Evolutionary conservation across 208 protist genomes (phyloP).

Genomic region (Cochliopodium minus): DNA sequence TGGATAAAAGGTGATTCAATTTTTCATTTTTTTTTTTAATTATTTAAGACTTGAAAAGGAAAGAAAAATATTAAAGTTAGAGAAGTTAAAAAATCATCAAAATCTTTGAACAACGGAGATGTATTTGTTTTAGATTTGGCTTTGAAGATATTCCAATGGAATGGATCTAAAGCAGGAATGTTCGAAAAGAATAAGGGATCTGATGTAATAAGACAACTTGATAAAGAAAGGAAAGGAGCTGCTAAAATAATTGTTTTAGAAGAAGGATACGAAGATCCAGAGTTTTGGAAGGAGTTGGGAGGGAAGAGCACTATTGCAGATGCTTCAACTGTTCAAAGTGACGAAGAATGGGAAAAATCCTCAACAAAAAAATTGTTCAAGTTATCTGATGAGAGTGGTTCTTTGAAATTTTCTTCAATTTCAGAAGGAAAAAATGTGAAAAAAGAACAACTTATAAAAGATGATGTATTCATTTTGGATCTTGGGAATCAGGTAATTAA

Average conservation of each 20-base stretch:
- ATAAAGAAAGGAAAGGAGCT: conserved; percentile 1
- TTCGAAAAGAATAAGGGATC: conserved; percentile 1
- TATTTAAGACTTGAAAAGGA: too few relatives aligned
- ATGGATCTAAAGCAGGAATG: background rate
- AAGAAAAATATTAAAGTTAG: conserved; percentile 12
- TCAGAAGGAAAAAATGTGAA: background rate
- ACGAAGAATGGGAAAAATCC: too few relatives aligned
- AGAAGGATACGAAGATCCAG: conserved; percentile 1
- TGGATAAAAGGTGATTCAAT: conserved; percentile 28
- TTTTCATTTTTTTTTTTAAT: too few relatives aligned
- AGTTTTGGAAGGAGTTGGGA: background rate
- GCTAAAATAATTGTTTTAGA: conserved; percentile 11
- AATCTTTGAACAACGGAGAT: conserved; percentile 28
- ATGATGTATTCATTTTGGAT: conserved; percentile 6
- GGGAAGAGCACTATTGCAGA: background rate
- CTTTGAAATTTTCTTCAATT: background rate
- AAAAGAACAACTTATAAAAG: background rate
- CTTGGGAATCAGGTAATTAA: background rate
- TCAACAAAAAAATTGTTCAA: background rate
- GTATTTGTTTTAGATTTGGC: conserved; percentile 31
- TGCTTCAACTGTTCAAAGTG: background rate
- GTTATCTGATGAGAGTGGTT: background rate
- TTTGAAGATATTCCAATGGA: conserved; percentile 12
- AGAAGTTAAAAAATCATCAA: background rate
- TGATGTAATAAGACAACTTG: background rate